Evolutionary conservation across 257 asterid species (phyloP).

Genomic region (Rehmannia glutinosa): DNA sequence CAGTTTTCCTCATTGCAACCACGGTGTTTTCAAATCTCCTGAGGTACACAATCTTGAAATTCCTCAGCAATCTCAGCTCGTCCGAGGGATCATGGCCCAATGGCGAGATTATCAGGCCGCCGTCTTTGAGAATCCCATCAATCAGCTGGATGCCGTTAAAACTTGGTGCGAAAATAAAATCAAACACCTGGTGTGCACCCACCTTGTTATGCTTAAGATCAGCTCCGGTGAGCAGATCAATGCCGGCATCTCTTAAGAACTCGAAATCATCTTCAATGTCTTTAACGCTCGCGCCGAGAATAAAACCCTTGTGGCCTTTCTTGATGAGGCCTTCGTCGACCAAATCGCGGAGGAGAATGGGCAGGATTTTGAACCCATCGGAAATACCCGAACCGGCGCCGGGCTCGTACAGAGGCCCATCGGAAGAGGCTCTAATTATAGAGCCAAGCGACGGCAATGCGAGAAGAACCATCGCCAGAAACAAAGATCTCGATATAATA

Average conservation of each 20-base stretch:
- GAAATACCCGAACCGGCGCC: constrained; percentile 6
- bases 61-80: constrained; percentile 17
- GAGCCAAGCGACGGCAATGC: constrained; percentile 36
- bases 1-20: constrained; percentile 47
- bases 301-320: constrained; percentile 49
- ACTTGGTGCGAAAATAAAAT: constrained; percentile 37
- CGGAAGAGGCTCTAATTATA: constrained; percentile 25
- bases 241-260: constrained; percentile 34
- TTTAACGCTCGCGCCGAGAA: constrained; percentile 24
- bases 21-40: constrained; percentile 39
- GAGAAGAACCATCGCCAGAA: constrained; percentile 49
- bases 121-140: constrained; percentile 35
- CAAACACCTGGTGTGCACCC: constrained; percentile 28
- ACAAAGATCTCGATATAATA: constrained; percentile 49
- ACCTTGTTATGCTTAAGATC: constrained; percentile 12
- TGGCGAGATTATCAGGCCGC: constrained; percentile 45
- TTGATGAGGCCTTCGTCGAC: constrained; percentile 54
- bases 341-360: constrained; percentile 46
- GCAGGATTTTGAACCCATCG: constrained; percentile 25
- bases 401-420: constrained; percentile 11
- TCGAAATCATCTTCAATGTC: constrained; percentile 23
- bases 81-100: constrained; percentile 29
- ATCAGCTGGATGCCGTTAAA: constrained; percentile 19
- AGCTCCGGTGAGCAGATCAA: constrained; percentile 30
- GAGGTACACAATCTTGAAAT: constrained; percentile 43